phyloP scores from a whole-genome alignment of 176 grass and related monocot species.

The Carex myosuroides region DNA sequence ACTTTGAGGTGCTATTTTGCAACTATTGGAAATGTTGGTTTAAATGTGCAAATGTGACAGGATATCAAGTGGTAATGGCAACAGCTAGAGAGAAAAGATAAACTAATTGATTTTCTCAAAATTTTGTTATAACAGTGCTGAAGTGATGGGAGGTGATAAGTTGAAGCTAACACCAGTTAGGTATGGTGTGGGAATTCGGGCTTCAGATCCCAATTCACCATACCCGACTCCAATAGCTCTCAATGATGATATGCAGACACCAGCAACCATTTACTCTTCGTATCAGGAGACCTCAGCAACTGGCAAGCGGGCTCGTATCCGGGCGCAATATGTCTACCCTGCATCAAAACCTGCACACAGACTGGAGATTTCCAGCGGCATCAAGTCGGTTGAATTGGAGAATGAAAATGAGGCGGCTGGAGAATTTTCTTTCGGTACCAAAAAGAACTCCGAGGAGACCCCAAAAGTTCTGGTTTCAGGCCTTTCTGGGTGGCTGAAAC shows the following conservation, averaged over 20 bases:
- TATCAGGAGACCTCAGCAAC: conserved; percentile 29
- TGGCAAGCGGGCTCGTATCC: conserved; percentile 34
- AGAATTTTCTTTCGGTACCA: conserved; percentile 7
- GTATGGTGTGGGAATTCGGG: background rate
- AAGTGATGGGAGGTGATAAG: background rate
- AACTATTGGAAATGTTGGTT: background rate
- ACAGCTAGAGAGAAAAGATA: background rate
- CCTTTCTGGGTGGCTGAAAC: conserved; percentile 45
- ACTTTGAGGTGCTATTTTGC: background rate
- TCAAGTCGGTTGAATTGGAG: conserved; percentile 21
- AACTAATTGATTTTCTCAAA: background rate
- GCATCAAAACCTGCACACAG: conserved; percentile 27
- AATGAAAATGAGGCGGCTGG: background rate
- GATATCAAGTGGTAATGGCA: conserved; percentile 8
- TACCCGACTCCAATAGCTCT: conserved; percentile 56
- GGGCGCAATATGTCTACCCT: conserved; percentile 53
- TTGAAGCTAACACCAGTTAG: conserved; percentile 23
- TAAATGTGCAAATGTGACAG: conserved; percentile 15
- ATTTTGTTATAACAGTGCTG: conserved; percentile 24
- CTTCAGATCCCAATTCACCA: conserved; percentile 40
- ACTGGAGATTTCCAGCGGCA: conserved; percentile 1
- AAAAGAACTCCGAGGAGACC: conserved; percentile 17
- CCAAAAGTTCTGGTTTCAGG: conserved; percentile 35
- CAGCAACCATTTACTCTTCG: conserved; percentile 52
- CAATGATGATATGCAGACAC: conserved; percentile 66